Evolutionary conservation across 192 early-diverging fungal species (phyloP).

Genomic region (Thamnidium elegans): DNA sequence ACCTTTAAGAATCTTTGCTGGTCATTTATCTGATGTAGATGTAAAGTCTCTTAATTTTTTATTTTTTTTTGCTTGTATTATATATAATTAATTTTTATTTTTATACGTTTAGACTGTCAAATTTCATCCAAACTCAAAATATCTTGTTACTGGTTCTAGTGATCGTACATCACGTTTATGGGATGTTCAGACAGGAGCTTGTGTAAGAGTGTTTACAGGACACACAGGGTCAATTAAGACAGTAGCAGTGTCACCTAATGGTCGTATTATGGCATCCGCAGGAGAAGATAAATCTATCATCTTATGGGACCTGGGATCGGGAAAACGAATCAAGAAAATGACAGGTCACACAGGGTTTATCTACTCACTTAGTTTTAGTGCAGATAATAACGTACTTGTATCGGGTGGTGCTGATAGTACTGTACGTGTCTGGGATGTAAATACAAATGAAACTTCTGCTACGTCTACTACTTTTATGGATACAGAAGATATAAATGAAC

Average conservation of each 20-base stretch:
- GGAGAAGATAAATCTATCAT: constrained; percentile 79
- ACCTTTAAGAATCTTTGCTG: constrained; percentile 95
- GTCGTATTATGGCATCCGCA: constrained; percentile 84
- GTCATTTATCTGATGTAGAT: constrained; percentile 96
- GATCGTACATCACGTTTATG: constrained; percentile 90
- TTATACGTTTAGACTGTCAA: constrained; percentile 60
- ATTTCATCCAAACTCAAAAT: constrained; percentile 95
- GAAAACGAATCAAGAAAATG: constrained; percentile 79
- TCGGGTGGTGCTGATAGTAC: constrained; percentile 87
- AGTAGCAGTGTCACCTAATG: constrained; percentile 91
- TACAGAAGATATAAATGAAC: constrained; percentile 10
- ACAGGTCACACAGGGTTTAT: constrained; percentile 81
- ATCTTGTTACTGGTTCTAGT: constrained; percentile 85
- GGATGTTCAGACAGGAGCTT: constrained; percentile 81
- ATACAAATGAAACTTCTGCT: constrained; percentile 40
- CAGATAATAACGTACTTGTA: constrained; percentile 75
- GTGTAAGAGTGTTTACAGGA: constrained; percentile 87
- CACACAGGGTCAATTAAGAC: constrained; percentile 81
- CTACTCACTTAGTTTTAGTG: constrained; percentile 84
- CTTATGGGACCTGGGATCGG: constrained; percentile 91
- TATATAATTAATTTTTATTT: background rate
- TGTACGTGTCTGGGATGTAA: constrained; percentile 88
- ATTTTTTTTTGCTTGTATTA: background rate
- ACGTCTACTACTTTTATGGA: constrained; percentile 16
- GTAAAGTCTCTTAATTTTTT: constrained; percentile 42